phyloP scores from a whole-genome alignment of 257 asterid species.

The Ilex aquifolium region DNA sequence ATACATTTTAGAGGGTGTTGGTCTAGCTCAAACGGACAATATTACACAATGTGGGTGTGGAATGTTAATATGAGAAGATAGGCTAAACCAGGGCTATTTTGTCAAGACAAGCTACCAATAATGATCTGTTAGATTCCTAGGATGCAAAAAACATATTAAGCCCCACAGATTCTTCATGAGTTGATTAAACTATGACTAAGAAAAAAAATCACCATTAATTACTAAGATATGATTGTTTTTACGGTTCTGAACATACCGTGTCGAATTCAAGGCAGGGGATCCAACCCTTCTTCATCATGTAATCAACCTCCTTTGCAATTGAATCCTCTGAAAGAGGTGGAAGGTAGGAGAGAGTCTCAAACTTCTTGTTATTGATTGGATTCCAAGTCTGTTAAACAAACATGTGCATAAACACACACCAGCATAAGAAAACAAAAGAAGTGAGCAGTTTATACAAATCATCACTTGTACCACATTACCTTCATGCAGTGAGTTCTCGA shows the following conservation, averaged over 20 bases:
- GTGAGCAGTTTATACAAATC: not conserved
- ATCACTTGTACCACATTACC: constrained; percentile 10
- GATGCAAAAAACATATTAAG: too few relatives aligned
- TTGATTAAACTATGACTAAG: too few relatives aligned
- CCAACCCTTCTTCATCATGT: constrained; percentile 46
- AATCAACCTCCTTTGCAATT: constrained; percentile 36
- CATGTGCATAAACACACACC: not conserved
- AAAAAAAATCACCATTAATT: too few relatives aligned
- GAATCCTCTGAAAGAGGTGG: constrained; percentile 41
- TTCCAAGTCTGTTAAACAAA: constrained; percentile 38
- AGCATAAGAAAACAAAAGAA: not conserved
- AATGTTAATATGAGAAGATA: too few relatives aligned
- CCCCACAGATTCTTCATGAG: too few relatives aligned
- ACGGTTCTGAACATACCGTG: constrained; percentile 17
- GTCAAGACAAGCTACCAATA: too few relatives aligned
- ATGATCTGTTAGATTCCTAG: too few relatives aligned
- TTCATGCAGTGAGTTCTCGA: constrained; percentile 42
- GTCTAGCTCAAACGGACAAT: too few relatives aligned
- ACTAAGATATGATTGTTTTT: too few relatives aligned
- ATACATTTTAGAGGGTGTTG: too few relatives aligned
- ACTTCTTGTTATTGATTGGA: constrained; percentile 44
- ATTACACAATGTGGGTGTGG: too few relatives aligned
- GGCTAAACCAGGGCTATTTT: too few relatives aligned
- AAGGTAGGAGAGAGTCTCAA: constrained; percentile 42
- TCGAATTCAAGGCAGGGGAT: constrained; percentile 54